Evolutionary conservation across 176 grass and related monocot species (phyloP).

Genomic region (Phyllostachys edulis): DNA sequence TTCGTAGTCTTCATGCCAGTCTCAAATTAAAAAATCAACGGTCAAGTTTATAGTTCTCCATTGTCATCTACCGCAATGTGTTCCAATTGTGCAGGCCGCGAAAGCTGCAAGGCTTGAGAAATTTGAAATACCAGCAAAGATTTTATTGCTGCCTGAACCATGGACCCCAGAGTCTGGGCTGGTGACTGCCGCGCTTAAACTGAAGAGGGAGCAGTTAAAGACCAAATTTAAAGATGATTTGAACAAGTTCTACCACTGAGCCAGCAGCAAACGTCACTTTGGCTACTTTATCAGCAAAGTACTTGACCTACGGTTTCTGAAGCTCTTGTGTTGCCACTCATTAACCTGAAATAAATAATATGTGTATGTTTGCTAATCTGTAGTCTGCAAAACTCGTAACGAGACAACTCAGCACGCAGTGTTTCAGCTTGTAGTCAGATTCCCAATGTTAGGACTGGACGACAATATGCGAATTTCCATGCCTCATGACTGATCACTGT

Average conservation of each 20-base stretch:
- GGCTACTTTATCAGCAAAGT: neutral
- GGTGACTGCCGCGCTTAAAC: slow-evolving; percentile 70
- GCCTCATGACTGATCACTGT: neutral
- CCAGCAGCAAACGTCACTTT: neutral
- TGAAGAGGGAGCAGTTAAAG: slow-evolving; percentile 80
- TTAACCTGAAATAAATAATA: slow-evolving; percentile 4
- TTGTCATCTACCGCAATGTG: neutral
- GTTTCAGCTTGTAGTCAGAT: neutral
- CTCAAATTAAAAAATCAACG: neutral
- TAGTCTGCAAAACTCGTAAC: neutral
- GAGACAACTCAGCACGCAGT: neutral
- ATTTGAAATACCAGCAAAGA: slow-evolving; percentile 67
- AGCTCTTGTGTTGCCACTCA: neutral
- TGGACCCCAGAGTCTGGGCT: slow-evolving; percentile 86
- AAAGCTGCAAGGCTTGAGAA: slow-evolving; percentile 61
- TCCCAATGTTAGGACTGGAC: neutral
- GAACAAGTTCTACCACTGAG: slow-evolving; percentile 53
- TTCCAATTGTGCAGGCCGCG: slow-evolving; percentile 41
- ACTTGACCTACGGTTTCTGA: neutral
- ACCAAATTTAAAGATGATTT: slow-evolving; percentile 62
- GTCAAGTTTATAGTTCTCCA: neutral
- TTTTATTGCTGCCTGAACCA: slow-evolving; percentile 58
- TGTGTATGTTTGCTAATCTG: neutral
- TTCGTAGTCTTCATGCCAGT: neutral
- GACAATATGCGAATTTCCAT: neutral